These are phyloP conservation scores for Rhizomucor miehei DNA, from an alignment of 371 early-diverging fungal genomes.

Conservation along the genomic window DNA sequence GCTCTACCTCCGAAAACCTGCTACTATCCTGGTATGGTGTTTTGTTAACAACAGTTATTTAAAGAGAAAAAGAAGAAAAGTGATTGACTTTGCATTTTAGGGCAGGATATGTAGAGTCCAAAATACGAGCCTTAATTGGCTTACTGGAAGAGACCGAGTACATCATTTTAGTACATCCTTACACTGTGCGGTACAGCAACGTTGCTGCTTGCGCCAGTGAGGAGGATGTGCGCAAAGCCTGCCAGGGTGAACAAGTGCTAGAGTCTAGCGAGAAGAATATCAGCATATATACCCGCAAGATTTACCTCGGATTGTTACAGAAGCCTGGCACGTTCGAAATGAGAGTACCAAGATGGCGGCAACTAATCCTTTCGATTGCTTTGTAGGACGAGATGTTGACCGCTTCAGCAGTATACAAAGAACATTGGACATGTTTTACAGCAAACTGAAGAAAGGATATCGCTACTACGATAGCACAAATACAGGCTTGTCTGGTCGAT, in stretches of 20 bases:
- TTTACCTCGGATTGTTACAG: conserved; percentile 84
- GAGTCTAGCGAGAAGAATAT: conserved; percentile 16
- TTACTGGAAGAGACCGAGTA: conserved; percentile 85
- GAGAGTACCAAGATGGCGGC: too few species aligned
- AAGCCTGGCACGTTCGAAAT: conserved; percentile 51
- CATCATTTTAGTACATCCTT: conserved; percentile 87
- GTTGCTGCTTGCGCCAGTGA: conserved; percentile 51
- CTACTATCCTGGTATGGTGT: conserved; percentile 67
- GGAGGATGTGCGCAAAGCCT: conserved; percentile 30
- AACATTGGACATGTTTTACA: too few species aligned
- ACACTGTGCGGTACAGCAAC: conserved; percentile 83
- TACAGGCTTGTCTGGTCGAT: too few species aligned
- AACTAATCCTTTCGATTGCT: too few species aligned
- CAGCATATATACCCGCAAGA: conserved; percentile 70
- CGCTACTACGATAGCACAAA: too few species aligned
- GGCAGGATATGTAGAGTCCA: conserved; percentile 90
- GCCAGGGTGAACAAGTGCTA: conserved; percentile 27
- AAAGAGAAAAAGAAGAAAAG: too few species aligned
- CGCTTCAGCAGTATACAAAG: too few species aligned
- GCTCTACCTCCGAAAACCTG: conserved; percentile 68
- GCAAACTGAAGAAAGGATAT: too few species aligned
- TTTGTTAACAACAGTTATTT: too few species aligned
- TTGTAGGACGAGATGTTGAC: too few species aligned
- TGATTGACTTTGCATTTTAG: too few species aligned
- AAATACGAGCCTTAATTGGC: conserved; percentile 86